Percentiles rank a stretch among this genome's conserved stretches.
These are phyloP conservation scores for Neonectria neomacrospora DNA, from an alignment of 2,329 filamentous ascomycete species.

Conservation along the genomic window DNA sequence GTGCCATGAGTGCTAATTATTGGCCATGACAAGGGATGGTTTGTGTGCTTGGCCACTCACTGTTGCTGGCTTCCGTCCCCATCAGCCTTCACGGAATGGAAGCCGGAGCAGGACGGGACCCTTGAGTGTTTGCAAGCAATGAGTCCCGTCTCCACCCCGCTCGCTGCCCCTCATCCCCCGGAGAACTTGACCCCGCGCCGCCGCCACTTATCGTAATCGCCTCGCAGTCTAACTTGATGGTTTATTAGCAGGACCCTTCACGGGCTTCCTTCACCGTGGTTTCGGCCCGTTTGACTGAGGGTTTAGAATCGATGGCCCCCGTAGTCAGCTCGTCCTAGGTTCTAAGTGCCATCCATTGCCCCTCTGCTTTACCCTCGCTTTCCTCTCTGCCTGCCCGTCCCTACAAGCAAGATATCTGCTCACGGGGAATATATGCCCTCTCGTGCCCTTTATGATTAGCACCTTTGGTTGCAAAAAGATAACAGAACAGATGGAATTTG, in stretches of 20 bases:
- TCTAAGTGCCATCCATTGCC: too few species aligned
- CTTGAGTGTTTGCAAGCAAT: background rate
- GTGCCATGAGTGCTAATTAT: background rate
- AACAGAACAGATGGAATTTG: background rate
- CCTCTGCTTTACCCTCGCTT: background rate
- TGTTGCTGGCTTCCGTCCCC: background rate
- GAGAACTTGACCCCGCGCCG: constrained; percentile 8
- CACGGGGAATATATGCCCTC: background rate
- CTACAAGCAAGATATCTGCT: background rate
- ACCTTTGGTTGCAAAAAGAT: background rate
- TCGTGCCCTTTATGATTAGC: background rate
- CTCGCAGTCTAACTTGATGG: background rate
- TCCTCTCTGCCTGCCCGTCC: background rate
- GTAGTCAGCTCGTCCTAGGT: background rate
- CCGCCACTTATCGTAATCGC: background rate
- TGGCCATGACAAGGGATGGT: background rate
- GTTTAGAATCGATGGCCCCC: background rate
- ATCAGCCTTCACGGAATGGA: background rate
- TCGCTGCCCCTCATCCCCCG: constrained; percentile 5
- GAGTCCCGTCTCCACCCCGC: background rate
- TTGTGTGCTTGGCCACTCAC: background rate
- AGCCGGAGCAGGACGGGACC: constrained; percentile 3
- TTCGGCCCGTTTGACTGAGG: background rate
- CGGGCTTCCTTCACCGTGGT: background rate
- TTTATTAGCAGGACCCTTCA: background rate